Conservation (phyloP, 768 basidiomycete genomes). For the Naganishia onofrii region DNA sequence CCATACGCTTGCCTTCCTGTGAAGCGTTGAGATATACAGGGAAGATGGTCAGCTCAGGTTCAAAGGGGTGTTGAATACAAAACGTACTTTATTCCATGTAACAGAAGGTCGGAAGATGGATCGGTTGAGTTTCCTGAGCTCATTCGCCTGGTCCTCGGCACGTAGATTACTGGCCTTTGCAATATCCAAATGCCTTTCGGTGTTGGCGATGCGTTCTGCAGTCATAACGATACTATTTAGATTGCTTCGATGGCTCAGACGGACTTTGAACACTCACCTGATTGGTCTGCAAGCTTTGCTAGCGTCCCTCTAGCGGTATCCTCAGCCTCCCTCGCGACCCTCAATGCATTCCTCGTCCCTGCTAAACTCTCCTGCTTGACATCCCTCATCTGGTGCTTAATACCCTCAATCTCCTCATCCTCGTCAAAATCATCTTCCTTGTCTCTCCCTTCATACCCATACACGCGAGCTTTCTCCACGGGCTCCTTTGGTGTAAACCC, state of each 20-base stretch:
- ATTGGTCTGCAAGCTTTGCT: slow-evolving; percentile 80
- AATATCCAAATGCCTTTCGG: slow-evolving; percentile 89
- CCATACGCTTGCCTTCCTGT: slow-evolving; percentile 73
- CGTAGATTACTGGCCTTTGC: slow-evolving; percentile 80
- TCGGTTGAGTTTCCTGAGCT: slow-evolving; percentile 88
- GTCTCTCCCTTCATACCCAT: slow-evolving; percentile 50
- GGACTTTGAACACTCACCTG: slow-evolving; percentile 62
- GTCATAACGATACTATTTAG: background rate
- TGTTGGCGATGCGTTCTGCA: slow-evolving; percentile 69
- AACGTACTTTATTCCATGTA: slow-evolving; percentile 73
- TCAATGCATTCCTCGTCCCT: slow-evolving; percentile 80
- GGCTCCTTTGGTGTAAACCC: slow-evolving; percentile 42
- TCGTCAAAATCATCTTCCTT: slow-evolving; percentile 61
- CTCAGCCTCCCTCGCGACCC: slow-evolving; percentile 91
- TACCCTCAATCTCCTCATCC: slow-evolving; percentile 69
- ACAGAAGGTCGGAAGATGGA: slow-evolving; percentile 92
- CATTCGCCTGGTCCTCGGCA: slow-evolving; percentile 89
- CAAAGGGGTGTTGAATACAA: background rate
- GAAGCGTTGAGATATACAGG: background rate
- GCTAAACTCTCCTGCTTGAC: slow-evolving; percentile 88
- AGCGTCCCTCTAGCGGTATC: slow-evolving; percentile 88
- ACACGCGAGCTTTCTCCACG: slow-evolving; percentile 37
- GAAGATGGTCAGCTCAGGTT: background rate
- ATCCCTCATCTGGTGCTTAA: slow-evolving; percentile 84
- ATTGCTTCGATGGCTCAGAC: background rate